Base-by-base conservation (phyloP, 1,284 basidiomycete species). In the Entoloma clypeatum region DNA sequence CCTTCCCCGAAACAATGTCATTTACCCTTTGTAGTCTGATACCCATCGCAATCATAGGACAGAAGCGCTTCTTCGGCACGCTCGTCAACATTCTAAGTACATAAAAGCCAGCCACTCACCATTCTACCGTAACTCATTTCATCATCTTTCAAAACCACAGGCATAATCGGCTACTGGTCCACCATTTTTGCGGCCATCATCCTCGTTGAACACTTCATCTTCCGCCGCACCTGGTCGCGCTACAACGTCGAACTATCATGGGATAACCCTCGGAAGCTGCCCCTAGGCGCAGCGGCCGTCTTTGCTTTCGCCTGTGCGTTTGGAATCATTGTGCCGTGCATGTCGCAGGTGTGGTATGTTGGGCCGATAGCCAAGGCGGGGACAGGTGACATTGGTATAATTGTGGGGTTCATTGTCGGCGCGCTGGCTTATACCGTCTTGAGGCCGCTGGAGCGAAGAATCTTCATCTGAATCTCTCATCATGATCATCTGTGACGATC, bases 111-210 rank as follows among this genome's bases (percentile, higher is more conserved):
- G 24, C 28, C 34, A 32, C n/a, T 42, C 18, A 26, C 26, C 30
- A 36, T 52, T 35, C 30, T 25, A 41, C 23, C 16, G 14, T 26
- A 6, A 11, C 5, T 21, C 10, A 43, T 40, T 14, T 21, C 3
- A 1, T 23, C 50, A 67, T 69, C 60, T 28, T 51, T 21, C n/a
- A n/a, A n/a, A n/a, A n/a, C n/a, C 8, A 14, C 26, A 63, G 60
- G 59, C 33, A 54, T 80, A 31, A 77, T 79, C 45, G 77, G 80
- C 13, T 81, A 81, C 60, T 81, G 79, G 80, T 61, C 71, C 28
- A 59, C 74, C n/a, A 65, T 68, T 3, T 82, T 75, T 59, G 61
- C 66, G 17, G 71, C 67, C 1, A 74, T 81, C 48, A 60, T 79
- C 26, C 53, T 80, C 26, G 61, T 64, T 3, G 82, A 84, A 50